A percentile compares a stretch with the other conserved stretches of the same genome.
These are phyloP conservation scores for Didymellaceae sp. DNA, from an alignment of 2,329 filamentous ascomycete genomes.

Conservation along the genomic window DNA sequence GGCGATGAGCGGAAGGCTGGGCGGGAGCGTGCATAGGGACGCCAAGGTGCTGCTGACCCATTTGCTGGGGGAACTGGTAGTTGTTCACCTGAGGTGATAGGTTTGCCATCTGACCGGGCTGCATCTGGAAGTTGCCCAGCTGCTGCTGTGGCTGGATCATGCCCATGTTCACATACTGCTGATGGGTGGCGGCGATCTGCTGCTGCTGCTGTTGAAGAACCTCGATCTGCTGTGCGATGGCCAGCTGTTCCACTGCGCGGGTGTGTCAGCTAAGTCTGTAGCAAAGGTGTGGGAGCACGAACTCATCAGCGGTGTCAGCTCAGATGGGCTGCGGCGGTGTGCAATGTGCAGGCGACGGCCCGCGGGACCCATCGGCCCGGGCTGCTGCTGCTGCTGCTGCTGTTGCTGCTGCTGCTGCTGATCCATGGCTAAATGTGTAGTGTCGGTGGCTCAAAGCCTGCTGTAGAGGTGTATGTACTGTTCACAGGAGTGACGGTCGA, in stretches of 20 bases:
- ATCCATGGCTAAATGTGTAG: conserved; percentile 49
- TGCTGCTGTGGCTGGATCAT: conserved; percentile 88
- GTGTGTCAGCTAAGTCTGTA: conserved; percentile 30
- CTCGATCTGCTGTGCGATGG: conserved; percentile 98
- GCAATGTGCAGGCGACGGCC: conserved; percentile 96
- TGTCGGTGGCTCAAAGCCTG: conserved; percentile 33
- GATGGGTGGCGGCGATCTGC: conserved; percentile 93
- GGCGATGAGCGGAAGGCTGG: conserved; percentile 86
- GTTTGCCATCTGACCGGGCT: conserved; percentile 74
- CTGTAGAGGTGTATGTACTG: conserved; percentile 28
- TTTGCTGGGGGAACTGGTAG: conserved; percentile 83
- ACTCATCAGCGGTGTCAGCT: conserved; percentile 97
- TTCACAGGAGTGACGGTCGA: conserved; percentile 34
- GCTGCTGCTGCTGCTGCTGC: conserved; percentile 58
- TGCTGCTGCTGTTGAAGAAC: conserved; percentile 97
- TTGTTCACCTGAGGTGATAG: conserved; percentile 75
- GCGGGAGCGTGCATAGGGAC: conserved; percentile 76
- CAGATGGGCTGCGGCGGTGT: conserved; percentile 94
- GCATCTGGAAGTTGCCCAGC: conserved; percentile 64
- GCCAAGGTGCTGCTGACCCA: conserved; percentile 66
- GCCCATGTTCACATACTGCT: conserved; percentile 97
- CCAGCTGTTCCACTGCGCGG: conserved; percentile 86
- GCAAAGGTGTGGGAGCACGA: conserved; percentile 59
- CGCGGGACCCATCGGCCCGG: conserved; percentile 67
- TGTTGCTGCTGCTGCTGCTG: conserved; percentile 29